Conservation (phyloP, 2,329 filamentous ascomycete species). For the Fusarium annulatum region DNA sequence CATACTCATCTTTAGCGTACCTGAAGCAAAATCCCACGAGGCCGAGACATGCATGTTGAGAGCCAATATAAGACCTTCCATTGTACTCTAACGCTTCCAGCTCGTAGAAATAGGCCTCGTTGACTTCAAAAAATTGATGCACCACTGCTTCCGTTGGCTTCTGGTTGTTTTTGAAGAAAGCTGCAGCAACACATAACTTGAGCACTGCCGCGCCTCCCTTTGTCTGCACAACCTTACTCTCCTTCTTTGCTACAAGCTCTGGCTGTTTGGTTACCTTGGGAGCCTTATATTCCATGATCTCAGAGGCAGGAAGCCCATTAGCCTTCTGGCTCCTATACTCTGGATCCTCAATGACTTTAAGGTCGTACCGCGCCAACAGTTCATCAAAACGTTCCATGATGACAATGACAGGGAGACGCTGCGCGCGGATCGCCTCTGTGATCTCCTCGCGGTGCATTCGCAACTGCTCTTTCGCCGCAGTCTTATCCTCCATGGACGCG, state of each 20-base stretch:
- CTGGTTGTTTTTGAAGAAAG: background rate
- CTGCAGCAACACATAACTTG: background rate
- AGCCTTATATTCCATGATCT: rapidly evolving
- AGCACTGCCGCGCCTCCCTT: background rate
- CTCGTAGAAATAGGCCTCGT: background rate
- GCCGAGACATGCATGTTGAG: background rate
- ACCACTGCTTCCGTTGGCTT: background rate
- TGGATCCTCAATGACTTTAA: background rate
- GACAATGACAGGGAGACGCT: background rate
- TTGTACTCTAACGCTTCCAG: background rate
- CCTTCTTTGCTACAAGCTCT: background rate
- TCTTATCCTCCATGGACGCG: background rate
- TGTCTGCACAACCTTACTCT: background rate
- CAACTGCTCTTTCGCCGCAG: background rate
- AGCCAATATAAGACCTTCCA: background rate
- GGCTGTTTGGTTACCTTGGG: rapidly evolving
- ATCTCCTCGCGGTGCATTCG: background rate
- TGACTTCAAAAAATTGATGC: background rate
- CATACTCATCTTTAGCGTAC: background rate
- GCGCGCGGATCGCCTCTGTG: background rate
- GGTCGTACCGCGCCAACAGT: background rate
- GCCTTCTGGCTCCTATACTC: background rate
- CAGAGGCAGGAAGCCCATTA: background rate
- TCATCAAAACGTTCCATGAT: background rate
- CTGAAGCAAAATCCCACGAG: background rate